Evolutionary conservation across 2,329 filamentous ascomycete species (phyloP).

Genomic region (Fusarium kyushuense): DNA sequence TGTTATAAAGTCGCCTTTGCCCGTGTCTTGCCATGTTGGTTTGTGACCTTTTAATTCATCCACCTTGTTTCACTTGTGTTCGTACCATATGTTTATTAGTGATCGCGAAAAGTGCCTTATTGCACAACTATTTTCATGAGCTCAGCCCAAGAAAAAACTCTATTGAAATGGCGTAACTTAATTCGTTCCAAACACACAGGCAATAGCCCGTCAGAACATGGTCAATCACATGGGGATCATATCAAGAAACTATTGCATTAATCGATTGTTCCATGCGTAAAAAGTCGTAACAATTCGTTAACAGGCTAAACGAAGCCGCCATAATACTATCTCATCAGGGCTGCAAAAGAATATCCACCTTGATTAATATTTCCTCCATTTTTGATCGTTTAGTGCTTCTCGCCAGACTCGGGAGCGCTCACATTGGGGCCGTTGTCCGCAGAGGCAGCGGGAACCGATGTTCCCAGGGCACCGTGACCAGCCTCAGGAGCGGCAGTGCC

Average conservation of each 20-base stretch:
- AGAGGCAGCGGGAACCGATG: conserved; percentile 40
- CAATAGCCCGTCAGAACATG: too few species aligned
- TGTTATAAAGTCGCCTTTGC: not conserved
- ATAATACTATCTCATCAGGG: conserved; percentile 19
- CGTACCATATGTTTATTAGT: not conserved
- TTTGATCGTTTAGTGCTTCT: conserved; percentile 34
- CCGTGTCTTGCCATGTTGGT: too few species aligned
- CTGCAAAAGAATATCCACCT: not conserved
- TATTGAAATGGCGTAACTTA: not conserved
- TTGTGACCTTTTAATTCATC: not conserved
- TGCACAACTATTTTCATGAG: not conserved
- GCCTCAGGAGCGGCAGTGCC: conserved; percentile 34
- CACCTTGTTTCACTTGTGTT: too few species aligned
- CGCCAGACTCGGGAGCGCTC: conserved; percentile 44
- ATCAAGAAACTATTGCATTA: too few species aligned
- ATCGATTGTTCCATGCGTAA: conserved; percentile 39
- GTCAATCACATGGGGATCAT: too few species aligned
- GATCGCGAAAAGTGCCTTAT: too few species aligned
- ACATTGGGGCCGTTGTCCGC: conserved; percentile 39
- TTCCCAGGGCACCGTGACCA: conserved; percentile 28
- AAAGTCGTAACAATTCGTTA: conserved; percentile 44
- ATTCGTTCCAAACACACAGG: too few species aligned
- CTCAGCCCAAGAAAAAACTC: too few species aligned
- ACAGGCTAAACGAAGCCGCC: conserved; percentile 20
- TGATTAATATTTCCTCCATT: conserved; percentile 10